Percentiles rank a stretch among this genome's conserved stretches.
Evolutionary conservation across 257 asterid genomes (phyloP).

Genomic region (Apocynum venetum): DNA sequence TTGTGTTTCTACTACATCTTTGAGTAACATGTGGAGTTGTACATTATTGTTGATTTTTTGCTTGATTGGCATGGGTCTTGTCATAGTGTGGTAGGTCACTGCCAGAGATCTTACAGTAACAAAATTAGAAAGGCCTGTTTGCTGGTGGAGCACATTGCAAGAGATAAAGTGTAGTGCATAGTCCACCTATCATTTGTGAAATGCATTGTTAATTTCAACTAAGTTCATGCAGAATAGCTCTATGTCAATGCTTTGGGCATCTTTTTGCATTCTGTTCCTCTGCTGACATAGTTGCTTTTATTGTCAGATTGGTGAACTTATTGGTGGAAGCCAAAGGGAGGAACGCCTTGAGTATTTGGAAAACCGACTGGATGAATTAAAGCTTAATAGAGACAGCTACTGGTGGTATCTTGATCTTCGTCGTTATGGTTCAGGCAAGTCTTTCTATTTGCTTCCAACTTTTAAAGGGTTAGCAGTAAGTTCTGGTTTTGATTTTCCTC

Average conservation of each 20-base stretch:
- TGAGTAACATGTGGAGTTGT: background rate
- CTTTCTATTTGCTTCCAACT: background rate
- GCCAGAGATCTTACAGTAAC: background rate
- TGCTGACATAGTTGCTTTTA: slow-evolving; percentile 13
- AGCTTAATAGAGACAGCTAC: slow-evolving; percentile 89
- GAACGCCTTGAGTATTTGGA: slow-evolving; percentile 87
- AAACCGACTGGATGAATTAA: slow-evolving; percentile 70
- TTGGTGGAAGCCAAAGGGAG: slow-evolving; percentile 99
- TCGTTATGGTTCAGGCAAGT: slow-evolving; percentile 91
- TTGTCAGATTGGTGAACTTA: slow-evolving; percentile 86
- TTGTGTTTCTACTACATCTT: slow-evolving; percentile 2
- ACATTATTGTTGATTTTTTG: background rate
- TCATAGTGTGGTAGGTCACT: background rate
- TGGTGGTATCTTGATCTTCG: slow-evolving; percentile 99
- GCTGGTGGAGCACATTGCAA: background rate
- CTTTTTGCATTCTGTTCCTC: background rate
- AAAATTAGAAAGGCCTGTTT: background rate
- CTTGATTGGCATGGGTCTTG: background rate
- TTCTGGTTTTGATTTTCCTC: background rate
- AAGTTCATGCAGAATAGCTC: background rate
- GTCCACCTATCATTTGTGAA: background rate
- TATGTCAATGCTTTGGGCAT: background rate
- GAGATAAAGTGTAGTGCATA: background rate
- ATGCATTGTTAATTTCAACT: background rate
- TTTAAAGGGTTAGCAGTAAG: background rate